A percentile compares a stretch with the other conserved stretches of the same genome.
phyloP scores from a whole-genome alignment of 768 basidiomycete species.

The Tremella mesenterica region DNA sequence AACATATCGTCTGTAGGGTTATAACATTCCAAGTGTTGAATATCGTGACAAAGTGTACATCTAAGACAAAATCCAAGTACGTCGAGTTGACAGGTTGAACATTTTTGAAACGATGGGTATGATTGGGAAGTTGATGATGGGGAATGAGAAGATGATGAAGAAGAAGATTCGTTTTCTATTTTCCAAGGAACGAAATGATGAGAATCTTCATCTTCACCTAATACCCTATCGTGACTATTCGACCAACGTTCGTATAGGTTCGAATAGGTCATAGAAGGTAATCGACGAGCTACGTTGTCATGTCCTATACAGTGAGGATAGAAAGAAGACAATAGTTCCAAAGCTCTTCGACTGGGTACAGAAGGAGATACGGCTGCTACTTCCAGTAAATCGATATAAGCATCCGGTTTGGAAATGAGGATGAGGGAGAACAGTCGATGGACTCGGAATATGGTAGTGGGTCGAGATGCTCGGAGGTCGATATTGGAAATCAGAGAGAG shows the following conservation, averaged over 20 bases:
- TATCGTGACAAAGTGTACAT: conserved; percentile 62
- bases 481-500: conserved; percentile 56
- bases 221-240: conserved; percentile 18
- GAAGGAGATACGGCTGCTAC: conserved; percentile 60
- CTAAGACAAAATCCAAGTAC: conserved; percentile 63
- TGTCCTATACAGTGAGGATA: conserved; percentile 69
- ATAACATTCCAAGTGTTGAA: conserved; percentile 71
- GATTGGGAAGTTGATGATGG: too few species aligned
- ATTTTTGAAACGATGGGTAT: too few species aligned
- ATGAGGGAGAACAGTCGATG: conserved; percentile 54
- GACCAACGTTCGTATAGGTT: conserved; percentile 21
- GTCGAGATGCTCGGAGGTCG: conserved; percentile 43
- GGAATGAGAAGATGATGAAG: background rate
- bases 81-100: conserved; percentile 50
- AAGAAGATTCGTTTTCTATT: conserved; percentile 5
- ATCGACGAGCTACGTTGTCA: conserved; percentile 53
- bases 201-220: conserved; percentile 15
- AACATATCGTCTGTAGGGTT: conserved; percentile 60
- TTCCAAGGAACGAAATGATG: conserved; percentile 33
- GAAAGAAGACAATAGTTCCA: conserved; percentile 53
- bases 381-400: conserved; percentile 62
- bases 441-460: conserved; percentile 50
- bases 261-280: conserved; percentile 46
- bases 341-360: conserved; percentile 53
- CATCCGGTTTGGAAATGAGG: conserved; percentile 56